A percentile compares a stretch with the other conserved stretches of the same genome.
Evolutionary conservation across 345 rosid species (phyloP).

Genomic region (Physaria fendleri): DNA sequence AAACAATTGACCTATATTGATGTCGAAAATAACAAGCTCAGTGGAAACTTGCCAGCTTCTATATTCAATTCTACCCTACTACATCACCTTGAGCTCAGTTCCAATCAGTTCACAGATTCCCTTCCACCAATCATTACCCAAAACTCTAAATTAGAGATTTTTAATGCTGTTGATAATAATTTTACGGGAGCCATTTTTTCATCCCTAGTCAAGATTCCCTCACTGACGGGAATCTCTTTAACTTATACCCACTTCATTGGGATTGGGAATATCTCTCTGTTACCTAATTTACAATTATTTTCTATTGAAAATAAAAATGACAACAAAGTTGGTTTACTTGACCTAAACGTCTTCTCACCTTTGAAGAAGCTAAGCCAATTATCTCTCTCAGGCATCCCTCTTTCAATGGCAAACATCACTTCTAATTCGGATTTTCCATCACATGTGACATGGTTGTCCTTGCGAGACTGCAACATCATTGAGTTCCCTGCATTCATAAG

Average conservation of each 20-base stretch:
- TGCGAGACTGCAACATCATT: neutral
- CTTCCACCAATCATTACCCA: neutral
- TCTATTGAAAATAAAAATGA: neutral
- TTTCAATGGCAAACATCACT: neutral
- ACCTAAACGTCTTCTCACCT: neutral
- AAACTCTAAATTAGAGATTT: neutral
- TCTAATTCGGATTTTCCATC: neutral
- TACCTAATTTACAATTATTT: neutral
- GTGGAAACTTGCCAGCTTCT: too few species aligned
- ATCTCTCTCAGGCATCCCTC: neutral
- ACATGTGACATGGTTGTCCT: rapidly evolving
- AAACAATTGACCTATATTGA: too few species aligned
- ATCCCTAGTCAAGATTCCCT: neutral
- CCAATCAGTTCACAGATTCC: neutral
- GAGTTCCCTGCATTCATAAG: neutral
- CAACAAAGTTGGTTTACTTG: neutral
- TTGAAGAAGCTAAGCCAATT: neutral
- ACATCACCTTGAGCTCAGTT: neutral
- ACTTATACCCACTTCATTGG: neutral
- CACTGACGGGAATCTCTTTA: neutral
- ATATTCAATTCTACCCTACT: too few species aligned
- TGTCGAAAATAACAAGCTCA: too few species aligned
- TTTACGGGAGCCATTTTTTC: neutral
- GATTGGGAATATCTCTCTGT: too few species aligned
- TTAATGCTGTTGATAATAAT: neutral